Evolutionary conservation across 2,329 filamentous ascomycete genomes (phyloP), one percentile per base, ranked within the genome.

Genomic region (Samsoniella hepiali): DNA sequence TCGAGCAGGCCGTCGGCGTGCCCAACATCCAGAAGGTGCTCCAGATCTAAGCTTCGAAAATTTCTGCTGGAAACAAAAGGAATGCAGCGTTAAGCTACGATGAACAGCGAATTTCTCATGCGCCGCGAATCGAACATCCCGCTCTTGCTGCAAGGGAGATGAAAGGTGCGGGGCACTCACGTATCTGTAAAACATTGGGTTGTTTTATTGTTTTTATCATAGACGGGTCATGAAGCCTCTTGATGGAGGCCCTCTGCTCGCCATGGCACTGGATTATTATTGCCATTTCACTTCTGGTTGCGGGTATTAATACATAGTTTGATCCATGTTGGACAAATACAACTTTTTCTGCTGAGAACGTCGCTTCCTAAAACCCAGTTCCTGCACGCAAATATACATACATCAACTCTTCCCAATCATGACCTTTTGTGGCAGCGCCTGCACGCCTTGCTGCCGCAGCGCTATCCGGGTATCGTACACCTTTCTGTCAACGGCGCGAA

Each of bases 381-480:
- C 15, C 2, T 40, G 38, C 38, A 15, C 38, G 1, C 13, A 8
- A 5, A 13, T 4, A 11, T 38, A 45, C n/a, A 22, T 1, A 45
- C 8, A 34, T 57, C 60, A 73, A n/a, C 38, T 68, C 51, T 72
- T 77, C 6, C 73, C 74, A 5, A 77, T 53, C 31, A 68, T 72
- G n/a, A 77, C 70, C 54, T 73, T 76, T 58, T 77, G 75, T 7
- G 75, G 75, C 51, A 77, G 70, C 5, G 73, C 72, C 44, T 78
- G 77, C 3, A 77, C 73, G 5, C 73, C 76, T 50, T 75, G 73
- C 44, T 72, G 73, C 53, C 75, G 75, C 50, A 75, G 71, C 9
- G 74, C 72, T 17, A 81, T 73, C 51, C 83, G 76, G 3, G 84
- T 83, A 67, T 87, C 84, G 65, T 82, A 79, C 4, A 79, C 78